Percentiles rank a stretch among this genome's conserved stretches.
Conservation (phyloP, 148 eudicot genomes). For the Fagopyrum homotropicum region DNA sequence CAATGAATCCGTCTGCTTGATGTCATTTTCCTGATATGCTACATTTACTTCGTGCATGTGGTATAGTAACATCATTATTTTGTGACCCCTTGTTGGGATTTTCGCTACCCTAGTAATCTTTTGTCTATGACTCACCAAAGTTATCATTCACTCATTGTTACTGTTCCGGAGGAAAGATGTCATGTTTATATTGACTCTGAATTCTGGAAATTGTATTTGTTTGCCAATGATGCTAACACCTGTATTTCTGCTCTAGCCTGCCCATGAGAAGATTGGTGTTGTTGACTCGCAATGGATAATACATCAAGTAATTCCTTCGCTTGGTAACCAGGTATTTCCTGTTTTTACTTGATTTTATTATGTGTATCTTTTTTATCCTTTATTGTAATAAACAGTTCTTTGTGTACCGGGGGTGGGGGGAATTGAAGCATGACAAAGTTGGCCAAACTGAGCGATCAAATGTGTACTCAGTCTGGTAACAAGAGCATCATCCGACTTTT, state of each 20-base stretch:
- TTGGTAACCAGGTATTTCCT: slow-evolving; percentile 38
- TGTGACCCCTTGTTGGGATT: not conserved
- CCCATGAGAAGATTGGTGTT: slow-evolving; percentile 59
- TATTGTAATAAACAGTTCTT: not conserved
- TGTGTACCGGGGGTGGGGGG: not conserved
- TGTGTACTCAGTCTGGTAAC: no score
- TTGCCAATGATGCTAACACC: not conserved
- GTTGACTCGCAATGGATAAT: slow-evolving; percentile 57
- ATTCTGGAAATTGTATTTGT: not conserved
- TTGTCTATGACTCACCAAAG: not conserved
- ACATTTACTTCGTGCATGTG: not conserved
- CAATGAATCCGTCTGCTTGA: not conserved
- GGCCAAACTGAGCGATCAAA: no score
- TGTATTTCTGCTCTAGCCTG: slow-evolving; percentile 31
- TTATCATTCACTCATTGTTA: no score
- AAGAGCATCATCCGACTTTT: no score
- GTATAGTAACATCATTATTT: not conserved
- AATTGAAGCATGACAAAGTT: no score
- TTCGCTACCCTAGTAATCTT: not conserved
- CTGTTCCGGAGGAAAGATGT: no score
- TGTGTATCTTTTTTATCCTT: not conserved
- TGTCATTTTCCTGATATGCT: not conserved
- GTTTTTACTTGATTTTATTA: not conserved
- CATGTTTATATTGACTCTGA: not conserved
- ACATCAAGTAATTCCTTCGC: slow-evolving; percentile 49